Conservation (phyloP, 495 filamentous ascomycete genomes). For the Cryomyces antarcticus region DNA sequence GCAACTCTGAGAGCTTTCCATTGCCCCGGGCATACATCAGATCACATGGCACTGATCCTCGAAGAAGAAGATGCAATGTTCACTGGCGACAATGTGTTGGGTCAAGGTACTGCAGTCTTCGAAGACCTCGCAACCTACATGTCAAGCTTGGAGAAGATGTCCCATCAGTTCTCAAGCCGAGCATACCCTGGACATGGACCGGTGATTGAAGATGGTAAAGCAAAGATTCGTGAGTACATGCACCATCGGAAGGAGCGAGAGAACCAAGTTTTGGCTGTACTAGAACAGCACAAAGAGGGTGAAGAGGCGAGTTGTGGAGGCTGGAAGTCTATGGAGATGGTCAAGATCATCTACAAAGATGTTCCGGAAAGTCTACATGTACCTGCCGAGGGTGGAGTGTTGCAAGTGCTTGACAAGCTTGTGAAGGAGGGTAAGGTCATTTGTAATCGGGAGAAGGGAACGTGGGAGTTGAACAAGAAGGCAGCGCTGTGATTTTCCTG, state of each 20-base stretch:
- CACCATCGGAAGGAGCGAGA: constrained; percentile 61
- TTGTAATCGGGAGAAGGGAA: constrained; percentile 8
- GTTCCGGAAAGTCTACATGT: constrained; percentile 54
- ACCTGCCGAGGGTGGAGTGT: constrained; percentile 25
- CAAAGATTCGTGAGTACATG: constrained; percentile 62
- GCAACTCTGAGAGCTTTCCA: constrained; percentile 54
- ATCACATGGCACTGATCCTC: constrained; percentile 48
- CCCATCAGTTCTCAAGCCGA: constrained; percentile 36
- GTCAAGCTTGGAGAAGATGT: constrained; percentile 51
- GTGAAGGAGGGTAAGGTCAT: constrained; percentile 16
- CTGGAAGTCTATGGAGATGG: constrained; percentile 62
- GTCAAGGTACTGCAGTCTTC: constrained; percentile 84
- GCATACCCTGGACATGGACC: constrained; percentile 80
- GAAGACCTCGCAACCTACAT: constrained; percentile 63
- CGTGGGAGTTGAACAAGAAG: constrained; percentile 10
- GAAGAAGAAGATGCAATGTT: constrained; percentile 72
- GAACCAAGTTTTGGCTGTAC: constrained; percentile 51
- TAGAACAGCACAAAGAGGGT: constrained; percentile 24
- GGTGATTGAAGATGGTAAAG: constrained; percentile 43
- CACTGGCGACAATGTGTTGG: constrained; percentile 87
- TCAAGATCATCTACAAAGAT: constrained; percentile 65
- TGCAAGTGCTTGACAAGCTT: constrained; percentile 21
- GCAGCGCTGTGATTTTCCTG: constrained; percentile 4
- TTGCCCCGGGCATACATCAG: constrained; percentile 69
- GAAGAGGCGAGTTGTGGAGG: constrained; percentile 14